Conservation (phyloP, 345 rosid species). For the Eucalyptus tenuipes region DNA sequence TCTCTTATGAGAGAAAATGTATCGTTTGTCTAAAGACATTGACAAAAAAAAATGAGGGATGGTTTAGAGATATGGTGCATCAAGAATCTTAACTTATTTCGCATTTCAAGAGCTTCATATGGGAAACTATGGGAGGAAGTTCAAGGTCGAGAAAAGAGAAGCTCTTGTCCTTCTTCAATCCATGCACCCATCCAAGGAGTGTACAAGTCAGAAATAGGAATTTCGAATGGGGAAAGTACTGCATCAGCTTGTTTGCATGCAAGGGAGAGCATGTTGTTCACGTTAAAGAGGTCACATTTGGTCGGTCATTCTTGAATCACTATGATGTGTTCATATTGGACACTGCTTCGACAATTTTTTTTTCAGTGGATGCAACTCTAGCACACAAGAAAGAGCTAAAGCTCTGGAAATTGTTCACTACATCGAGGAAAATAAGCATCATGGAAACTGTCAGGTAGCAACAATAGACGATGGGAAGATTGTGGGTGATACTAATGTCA, state of each 20-base stretch:
- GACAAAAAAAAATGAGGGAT: slow-evolving; percentile 15
- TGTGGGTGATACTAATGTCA: slow-evolving; percentile 68
- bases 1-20: slow-evolving; percentile 19
- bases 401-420: slow-evolving; percentile 73
- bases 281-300: slow-evolving; percentile 79
- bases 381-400: slow-evolving; percentile 77
- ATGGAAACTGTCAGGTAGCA: slow-evolving; percentile 67
- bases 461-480: slow-evolving; percentile 86
- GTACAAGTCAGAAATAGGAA: slow-evolving; percentile 18
- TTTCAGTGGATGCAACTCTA: slow-evolving; percentile 77
- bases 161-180: slow-evolving; percentile 74
- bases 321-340: slow-evolving; percentile 70
- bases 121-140: slow-evolving; percentile 84
- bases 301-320: slow-evolving; percentile 75
- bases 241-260: slow-evolving; percentile 38
- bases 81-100: slow-evolving; percentile 32
- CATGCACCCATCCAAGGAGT: slow-evolving; percentile 75
- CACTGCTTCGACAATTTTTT: slow-evolving; percentile 66
- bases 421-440: slow-evolving; percentile 64
- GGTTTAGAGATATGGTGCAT: slow-evolving; percentile 80
- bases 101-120: slow-evolving; percentile 38
- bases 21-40: slow-evolving; percentile 16
- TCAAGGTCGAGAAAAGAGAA: slow-evolving; percentile 70
- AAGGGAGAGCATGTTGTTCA: slow-evolving; percentile 74
- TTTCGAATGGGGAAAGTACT: slow-evolving; percentile 22